A percentile compares a stretch with the other conserved stretches of the same genome.
These are phyloP conservation scores for Tephrocybe sp. DNA, from an alignment of 768 basidiomycete genomes.

Conservation along the genomic window DNA sequence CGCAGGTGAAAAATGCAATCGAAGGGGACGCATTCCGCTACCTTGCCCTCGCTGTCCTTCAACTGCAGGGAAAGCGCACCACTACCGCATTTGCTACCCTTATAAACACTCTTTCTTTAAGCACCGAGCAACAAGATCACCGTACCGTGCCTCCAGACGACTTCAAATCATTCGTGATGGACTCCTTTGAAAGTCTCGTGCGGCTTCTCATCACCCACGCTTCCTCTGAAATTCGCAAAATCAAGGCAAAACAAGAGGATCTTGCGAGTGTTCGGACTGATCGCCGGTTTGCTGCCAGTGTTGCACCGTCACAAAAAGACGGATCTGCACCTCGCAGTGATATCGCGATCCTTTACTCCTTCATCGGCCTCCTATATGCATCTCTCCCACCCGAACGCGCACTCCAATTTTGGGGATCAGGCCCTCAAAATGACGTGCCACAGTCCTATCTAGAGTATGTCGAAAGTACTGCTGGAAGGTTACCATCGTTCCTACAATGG, in stretches of 20 bases:
- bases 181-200: constrained; percentile 68
- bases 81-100: constrained; percentile 33
- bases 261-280: constrained; percentile 66
- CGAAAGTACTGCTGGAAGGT: constrained; percentile 60
- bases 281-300: constrained; percentile 46
- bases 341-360: constrained; percentile 77
- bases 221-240: constrained; percentile 77
- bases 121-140: constrained; percentile 42
- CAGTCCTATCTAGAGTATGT: constrained; percentile 54
- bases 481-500: constrained; percentile 85
- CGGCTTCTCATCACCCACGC: constrained; percentile 72
- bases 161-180: constrained; percentile 54
- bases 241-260: constrained; percentile 90
- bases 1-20: constrained; percentile 78
- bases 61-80: constrained; percentile 46
- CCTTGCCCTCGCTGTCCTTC: constrained; percentile 57
- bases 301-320: constrained; percentile 37
- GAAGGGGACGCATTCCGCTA: constrained; percentile 80
- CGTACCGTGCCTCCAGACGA: constrained; percentile 45
- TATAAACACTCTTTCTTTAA: constrained; percentile 29
- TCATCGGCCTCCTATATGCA: constrained; percentile 80
- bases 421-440: constrained; percentile 40
- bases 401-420: constrained; percentile 83
- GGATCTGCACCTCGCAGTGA: constrained; percentile 66
- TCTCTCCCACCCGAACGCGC: constrained; percentile 72